A percentile compares a stretch with the other conserved stretches of the same genome.
Conservation (phyloP, 306 rosid genomes). For the Rosa lucieae region DNA sequence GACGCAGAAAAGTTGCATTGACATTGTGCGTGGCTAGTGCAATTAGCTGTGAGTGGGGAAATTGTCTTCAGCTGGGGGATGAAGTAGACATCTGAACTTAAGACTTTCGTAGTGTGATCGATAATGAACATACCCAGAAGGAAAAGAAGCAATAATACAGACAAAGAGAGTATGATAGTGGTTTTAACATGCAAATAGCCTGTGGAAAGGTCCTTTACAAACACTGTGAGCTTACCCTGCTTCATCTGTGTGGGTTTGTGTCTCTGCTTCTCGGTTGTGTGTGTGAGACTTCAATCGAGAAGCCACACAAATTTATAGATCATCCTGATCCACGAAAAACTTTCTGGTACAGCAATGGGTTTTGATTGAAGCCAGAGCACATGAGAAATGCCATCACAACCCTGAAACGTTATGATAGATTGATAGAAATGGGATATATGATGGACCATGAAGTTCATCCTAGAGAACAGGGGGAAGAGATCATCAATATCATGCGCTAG, state of each 20-base stretch:
- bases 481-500: conserved; percentile 20
- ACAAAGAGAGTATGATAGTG: conserved; percentile 20
- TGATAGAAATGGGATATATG: background rate
- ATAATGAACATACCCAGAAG: conserved; percentile 23
- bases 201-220: conserved; percentile 7
- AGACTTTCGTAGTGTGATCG: background rate
- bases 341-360: background rate
- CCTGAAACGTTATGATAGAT: background rate
- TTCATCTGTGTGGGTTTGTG: conserved; percentile 8
- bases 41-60: background rate
- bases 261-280: background rate
- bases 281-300: background rate
- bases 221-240: conserved; percentile 22
- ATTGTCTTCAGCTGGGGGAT: conserved; percentile 1
- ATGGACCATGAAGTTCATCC: background rate
- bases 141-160: conserved; percentile 10
- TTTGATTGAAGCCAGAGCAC: background rate
- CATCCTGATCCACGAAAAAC: background rate
- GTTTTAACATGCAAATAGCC: conserved; percentile 19
- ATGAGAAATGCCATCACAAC: conserved; percentile 9
- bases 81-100: background rate
- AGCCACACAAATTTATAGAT: background rate
- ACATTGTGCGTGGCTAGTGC: background rate
- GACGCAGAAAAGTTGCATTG: conserved; percentile 5
- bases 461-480: background rate